phyloP scores from a whole-genome alignment of 768 basidiomycete species.

The Mrakia hoshinonis region DNA sequence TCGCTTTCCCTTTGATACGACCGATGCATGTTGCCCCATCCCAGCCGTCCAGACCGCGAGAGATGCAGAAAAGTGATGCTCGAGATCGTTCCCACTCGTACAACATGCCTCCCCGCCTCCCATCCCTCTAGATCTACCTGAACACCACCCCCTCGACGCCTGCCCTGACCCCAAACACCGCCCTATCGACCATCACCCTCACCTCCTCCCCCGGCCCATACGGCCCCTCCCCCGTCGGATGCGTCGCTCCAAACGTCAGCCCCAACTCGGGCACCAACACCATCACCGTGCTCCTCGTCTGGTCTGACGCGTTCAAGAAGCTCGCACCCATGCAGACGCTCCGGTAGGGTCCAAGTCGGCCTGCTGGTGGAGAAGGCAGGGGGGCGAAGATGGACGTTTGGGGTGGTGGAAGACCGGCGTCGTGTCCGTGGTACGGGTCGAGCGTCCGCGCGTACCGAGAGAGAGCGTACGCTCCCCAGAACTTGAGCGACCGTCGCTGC shows the following conservation, averaged over 20 bases:
- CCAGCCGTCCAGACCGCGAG: too few species aligned
- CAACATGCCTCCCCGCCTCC: too few species aligned
- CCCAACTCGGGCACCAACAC: conserved; percentile 17
- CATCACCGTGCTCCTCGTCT: neutral
- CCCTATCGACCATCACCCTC: conserved; percentile 3
- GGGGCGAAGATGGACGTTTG: neutral
- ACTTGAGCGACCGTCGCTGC: neutral
- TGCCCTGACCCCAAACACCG: conserved; percentile 4
- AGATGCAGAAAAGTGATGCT: too few species aligned
- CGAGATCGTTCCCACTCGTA: too few species aligned
- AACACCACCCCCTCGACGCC: conserved; percentile 8
- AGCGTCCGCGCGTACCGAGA: conserved; percentile 18
- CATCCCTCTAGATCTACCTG: neutral
- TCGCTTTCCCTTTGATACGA: too few species aligned
- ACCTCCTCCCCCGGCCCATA: conserved; percentile 17
- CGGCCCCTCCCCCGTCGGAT: neutral
- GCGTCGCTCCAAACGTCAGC: conserved; percentile 5
- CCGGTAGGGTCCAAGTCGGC: conserved; percentile 18
- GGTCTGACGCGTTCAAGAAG: neutral
- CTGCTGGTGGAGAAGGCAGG: neutral
- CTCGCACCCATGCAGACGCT: neutral
- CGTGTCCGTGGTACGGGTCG: conserved; percentile 1
- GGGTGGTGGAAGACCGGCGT: neutral
- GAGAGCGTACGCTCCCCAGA: conserved; percentile 25
- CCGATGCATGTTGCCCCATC: too few species aligned